Percentiles rank a stretch among this genome's conserved stretches.
Conservation (phyloP, 1,284 basidiomycete genomes). For the Papiliotrema terrestris region DNA sequence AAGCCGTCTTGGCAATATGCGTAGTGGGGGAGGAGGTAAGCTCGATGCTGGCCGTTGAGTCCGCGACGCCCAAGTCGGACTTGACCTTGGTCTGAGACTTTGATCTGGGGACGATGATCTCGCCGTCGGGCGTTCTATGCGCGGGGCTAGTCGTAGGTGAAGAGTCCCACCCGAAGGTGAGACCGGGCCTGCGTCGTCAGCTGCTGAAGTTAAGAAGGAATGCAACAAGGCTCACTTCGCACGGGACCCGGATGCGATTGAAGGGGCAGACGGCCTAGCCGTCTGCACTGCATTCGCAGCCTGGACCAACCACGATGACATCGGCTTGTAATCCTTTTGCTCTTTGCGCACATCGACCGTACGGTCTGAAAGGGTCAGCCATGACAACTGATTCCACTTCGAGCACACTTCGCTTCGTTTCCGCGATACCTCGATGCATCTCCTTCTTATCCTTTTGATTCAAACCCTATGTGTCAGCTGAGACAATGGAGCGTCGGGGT, state of each 20-base stretch:
- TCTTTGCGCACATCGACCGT: slow-evolving; percentile 14
- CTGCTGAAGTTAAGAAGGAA: not conserved
- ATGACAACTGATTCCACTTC: too few species aligned
- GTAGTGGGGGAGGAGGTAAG: not conserved
- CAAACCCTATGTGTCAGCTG: slow-evolving; percentile 15
- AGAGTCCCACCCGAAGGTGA: slow-evolving; percentile 5
- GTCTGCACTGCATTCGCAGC: slow-evolving; percentile 4
- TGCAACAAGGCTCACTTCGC: not conserved
- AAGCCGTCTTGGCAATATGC: not conserved
- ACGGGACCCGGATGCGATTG: not conserved
- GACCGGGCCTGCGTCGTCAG: slow-evolving; percentile 4
- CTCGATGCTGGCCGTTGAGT: not conserved
- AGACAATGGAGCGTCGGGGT: not conserved
- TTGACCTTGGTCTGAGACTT: slow-evolving; percentile 3
- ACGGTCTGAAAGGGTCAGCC: too few species aligned
- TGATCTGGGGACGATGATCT: slow-evolving; percentile 15
- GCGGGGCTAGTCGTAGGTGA: slow-evolving; percentile 18
- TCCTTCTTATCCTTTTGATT: slow-evolving; percentile 27
- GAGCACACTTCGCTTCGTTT: slow-evolving; percentile 26
- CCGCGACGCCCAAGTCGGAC: not conserved
- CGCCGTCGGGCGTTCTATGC: slow-evolving; percentile 23
- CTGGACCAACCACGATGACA: slow-evolving; percentile 22
- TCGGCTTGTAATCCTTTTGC: slow-evolving; percentile 14
- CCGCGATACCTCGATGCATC: slow-evolving; percentile 29
- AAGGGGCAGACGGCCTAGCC: not conserved